A percentile compares a stretch with the other conserved stretches of the same genome.
These are phyloP conservation scores for Phoenix dactylifera DNA, from an alignment of 176 grass and related monocot genomes.

Conservation along the genomic window DNA sequence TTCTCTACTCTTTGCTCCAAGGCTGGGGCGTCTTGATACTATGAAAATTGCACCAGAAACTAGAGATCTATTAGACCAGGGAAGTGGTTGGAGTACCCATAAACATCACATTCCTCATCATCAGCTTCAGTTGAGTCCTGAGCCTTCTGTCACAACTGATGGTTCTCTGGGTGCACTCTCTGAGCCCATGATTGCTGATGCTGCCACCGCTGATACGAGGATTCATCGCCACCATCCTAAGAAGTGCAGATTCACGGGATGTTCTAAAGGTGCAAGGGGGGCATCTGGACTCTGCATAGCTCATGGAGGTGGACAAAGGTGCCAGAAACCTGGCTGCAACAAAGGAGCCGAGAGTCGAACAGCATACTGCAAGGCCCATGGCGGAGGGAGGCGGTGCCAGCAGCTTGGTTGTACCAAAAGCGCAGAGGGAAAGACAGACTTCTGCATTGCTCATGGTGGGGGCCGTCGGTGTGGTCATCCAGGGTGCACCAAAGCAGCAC, in stretches of 20 bases:
- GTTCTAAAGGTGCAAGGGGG: conserved; percentile 74
- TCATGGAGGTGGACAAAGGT: conserved; percentile 75
- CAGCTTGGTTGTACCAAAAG: conserved; percentile 84
- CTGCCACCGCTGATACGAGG: conserved; percentile 24
- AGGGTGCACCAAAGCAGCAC: conserved; percentile 53
- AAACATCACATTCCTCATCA: conserved; percentile 10
- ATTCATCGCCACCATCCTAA: conserved; percentile 50
- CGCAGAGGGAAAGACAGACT: conserved; percentile 84
- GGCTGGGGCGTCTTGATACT: conserved; percentile 28
- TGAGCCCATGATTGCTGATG: conserved; percentile 19
- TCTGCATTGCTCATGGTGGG: conserved; percentile 81
- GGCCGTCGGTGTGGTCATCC: conserved; percentile 39
- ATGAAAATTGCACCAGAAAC: conserved; percentile 10
- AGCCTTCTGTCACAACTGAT: conserved; percentile 43
- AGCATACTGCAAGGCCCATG: conserved; percentile 74
- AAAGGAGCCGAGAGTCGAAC: conserved; percentile 85
- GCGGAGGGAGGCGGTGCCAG: conserved; percentile 71
- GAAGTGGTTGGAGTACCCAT: conserved; percentile 11
- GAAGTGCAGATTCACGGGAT: conserved; percentile 85
- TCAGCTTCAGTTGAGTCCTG: conserved; percentile 31
- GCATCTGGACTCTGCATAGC: conserved; percentile 82
- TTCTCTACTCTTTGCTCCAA: conserved; percentile 59
- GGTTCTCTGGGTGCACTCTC: conserved; percentile 40
- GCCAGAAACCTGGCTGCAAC: conserved; percentile 80
- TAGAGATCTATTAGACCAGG: conserved; percentile 15